phyloP scores from a whole-genome alignment of 495 filamentous ascomycete genomes.

The Talaromyces liani region DNA sequence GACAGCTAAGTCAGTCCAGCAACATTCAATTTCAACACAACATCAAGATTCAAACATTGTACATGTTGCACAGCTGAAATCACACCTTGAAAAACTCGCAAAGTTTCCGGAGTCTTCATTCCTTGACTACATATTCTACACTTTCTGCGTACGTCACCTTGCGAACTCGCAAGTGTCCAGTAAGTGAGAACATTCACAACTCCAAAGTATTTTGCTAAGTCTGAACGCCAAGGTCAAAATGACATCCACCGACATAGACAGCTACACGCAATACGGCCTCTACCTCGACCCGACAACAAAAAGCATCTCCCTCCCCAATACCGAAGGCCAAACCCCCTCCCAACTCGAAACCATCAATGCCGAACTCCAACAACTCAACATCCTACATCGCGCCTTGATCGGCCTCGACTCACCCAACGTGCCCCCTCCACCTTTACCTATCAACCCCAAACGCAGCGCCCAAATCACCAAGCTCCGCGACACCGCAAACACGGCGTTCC shows the following conservation, averaged over 20 bases:
- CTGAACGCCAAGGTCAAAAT: constrained; percentile 15
- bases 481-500: constrained; percentile 71
- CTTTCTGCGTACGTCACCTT: background rate
- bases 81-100: background rate
- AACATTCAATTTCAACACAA: background rate
- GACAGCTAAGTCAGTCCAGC: constrained; percentile 9
- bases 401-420: constrained; percentile 42
- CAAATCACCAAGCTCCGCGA: constrained; percentile 89
- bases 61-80: background rate
- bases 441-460: constrained; percentile 77
- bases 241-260: constrained; percentile 43
- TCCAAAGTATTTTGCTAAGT: background rate
- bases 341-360: constrained; percentile 40
- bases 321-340: constrained; percentile 33
- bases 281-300: constrained; percentile 70
- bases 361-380: constrained; percentile 66
- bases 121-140: background rate
- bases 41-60: background rate
- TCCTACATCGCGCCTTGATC: constrained; percentile 65
- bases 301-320: constrained; percentile 63
- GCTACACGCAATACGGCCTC: constrained; percentile 78
- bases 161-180: background rate
- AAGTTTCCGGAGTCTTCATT: background rate
- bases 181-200: background rate
- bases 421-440: constrained; percentile 72